phyloP scores from a whole-genome alignment of 139 green algal genomes.

The Chlorella ohadii region DNA sequence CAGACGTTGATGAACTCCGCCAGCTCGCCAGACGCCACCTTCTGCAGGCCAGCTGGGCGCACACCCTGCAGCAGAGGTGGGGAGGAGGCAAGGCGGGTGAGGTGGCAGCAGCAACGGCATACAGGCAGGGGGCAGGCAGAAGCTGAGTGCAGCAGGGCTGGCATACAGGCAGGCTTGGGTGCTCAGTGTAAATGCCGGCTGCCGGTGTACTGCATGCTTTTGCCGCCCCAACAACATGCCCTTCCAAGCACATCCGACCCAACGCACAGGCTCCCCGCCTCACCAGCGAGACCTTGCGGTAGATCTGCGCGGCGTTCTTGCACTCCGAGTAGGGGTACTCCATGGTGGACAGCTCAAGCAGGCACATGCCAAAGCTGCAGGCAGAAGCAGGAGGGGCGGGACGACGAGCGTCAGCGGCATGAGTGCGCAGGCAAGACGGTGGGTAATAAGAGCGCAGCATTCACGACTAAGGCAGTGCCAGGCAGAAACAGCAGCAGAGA shows the following conservation, averaged over 20 bases:
- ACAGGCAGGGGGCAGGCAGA: background rate
- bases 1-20: conserved; percentile 92
- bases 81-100: background rate
- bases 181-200: too few species aligned
- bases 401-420: background rate
- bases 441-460: background rate
- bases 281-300: conserved; percentile 95
- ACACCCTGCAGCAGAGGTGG: conserved; percentile 71
- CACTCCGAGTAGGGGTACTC: conserved; percentile 99
- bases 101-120: background rate
- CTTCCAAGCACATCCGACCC: background rate
- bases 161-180: too few species aligned
- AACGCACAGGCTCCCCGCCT: background rate
- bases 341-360: conserved; percentile 98
- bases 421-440: background rate
- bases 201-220: background rate
- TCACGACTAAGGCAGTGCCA: too few species aligned
- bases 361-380: conserved; percentile 92
- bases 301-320: conserved; percentile 98
- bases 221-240: background rate
- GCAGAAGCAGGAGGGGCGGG: too few species aligned
- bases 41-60: conserved; percentile 80
- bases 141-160: background rate
- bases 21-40: conserved; percentile 82
- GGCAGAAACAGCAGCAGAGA: too few species aligned